Percentiles rank a stretch among this genome's conserved stretches.
Evolutionary conservation across 345 rosid genomes (phyloP).

Genomic region (Hibiscus trionum): DNA sequence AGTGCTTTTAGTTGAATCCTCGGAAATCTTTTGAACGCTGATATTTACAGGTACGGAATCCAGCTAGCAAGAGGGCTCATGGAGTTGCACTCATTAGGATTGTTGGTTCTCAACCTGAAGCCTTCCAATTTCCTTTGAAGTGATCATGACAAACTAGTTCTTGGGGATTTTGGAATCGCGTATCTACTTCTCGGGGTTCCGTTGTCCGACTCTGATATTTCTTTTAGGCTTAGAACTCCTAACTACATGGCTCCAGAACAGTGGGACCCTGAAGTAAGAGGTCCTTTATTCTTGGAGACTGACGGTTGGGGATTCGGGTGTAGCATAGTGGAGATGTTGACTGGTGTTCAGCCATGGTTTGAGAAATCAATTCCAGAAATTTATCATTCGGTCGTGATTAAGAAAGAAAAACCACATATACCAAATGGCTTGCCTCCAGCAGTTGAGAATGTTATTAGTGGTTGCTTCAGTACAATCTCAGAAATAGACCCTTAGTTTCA

Average conservation of each 20-base stretch:
- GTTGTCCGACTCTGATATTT: slow-evolving; percentile 25
- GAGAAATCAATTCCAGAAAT: slow-evolving; percentile 40
- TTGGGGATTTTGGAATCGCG: slow-evolving; percentile 50
- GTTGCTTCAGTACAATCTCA: slow-evolving; percentile 44
- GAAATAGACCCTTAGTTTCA: slow-evolving; percentile 35
- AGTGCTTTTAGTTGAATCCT: not conserved
- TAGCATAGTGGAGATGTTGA: slow-evolving; percentile 44
- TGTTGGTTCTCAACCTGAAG: slow-evolving; percentile 40
- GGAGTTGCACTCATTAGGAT: slow-evolving; percentile 39
- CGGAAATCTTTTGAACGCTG: not conserved
- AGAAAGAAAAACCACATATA: slow-evolving; percentile 35
- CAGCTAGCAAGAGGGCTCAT: slow-evolving; percentile 33
- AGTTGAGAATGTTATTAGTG: slow-evolving; percentile 35
- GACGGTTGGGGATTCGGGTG: slow-evolving; percentile 58
- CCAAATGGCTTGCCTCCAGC: slow-evolving; percentile 48
- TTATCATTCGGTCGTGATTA: slow-evolving; percentile 35
- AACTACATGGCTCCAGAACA: slow-evolving; percentile 58
- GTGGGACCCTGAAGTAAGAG: slow-evolving; percentile 51
- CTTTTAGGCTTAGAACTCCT: slow-evolving; percentile 42
- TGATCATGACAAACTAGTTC: slow-evolving; percentile 30
- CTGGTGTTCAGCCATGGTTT: slow-evolving; percentile 46
- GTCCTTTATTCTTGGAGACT: slow-evolving; percentile 44
- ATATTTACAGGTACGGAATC: slow-evolving; percentile 35
- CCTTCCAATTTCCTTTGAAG: slow-evolving; percentile 43
- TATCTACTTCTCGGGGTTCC: slow-evolving; percentile 36